Evolutionary conservation across 176 grass and related monocot species (phyloP), one percentile per base, ranked within the genome.

Genomic region (Oryza punctata): DNA sequence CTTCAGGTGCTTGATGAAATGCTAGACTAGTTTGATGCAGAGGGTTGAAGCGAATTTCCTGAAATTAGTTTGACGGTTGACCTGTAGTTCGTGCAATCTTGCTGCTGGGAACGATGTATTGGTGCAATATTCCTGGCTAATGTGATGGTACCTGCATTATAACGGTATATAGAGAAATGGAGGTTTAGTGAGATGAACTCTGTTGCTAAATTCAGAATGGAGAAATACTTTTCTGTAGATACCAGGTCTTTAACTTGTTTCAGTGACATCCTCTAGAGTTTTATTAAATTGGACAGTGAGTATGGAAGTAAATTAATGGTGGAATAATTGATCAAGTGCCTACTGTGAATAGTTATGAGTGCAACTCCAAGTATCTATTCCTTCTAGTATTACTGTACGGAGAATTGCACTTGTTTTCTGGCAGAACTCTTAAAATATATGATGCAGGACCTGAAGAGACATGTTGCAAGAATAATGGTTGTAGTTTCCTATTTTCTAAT

Each of bases 201-300:
- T 13, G 54, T 86, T 65, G 54, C 57, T 47, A 13, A 63, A 86
- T 49, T 49, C 41, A 64, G 14, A 37, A 40, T 49, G 25, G 40
- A 21, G 41, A 49, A 33, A 46, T 28, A 4, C 0, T 57, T 16
- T n/a, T 57, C 52, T 57, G 32, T 47, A n/a, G 30, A 60, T 30
- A 10, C 15, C 8, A 33, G 9, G 52, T 72, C 67, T 63, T 57
- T 72, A 49, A 40, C 3, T 64, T 30, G 54, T 73, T 65, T 25
- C 11, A 49, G 3, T 73, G 65, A 35, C 12, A 61, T 24, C 4
- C 26, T 33, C 0, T 52, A n/a, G 11, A 16, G 13, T 66, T 79
- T 65, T 3, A 38, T 72, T 79, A 3, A 19, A 6, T 45, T 65
- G 6, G 54, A 0, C 10, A 1, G 0, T 43, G 16, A 23, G n/a